Base-by-base conservation (phyloP, 345 rosid species). In the Salix udensis region DNA sequence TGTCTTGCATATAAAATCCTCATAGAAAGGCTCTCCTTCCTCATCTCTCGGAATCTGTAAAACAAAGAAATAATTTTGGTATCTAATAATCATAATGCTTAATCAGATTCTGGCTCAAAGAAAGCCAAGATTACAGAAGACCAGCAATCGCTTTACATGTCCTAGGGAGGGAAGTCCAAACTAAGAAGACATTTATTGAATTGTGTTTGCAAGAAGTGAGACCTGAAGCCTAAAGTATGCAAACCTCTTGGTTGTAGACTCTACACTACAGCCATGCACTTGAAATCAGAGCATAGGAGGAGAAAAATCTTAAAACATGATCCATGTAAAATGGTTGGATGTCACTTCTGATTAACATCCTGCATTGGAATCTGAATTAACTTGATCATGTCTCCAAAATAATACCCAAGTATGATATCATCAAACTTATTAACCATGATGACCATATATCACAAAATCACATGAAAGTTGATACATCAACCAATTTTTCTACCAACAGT, bases 21-120 rank as follows among this genome's bases (percentile, higher is more conserved):
- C 98, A 69, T 92, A 96, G 21, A 88, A 71, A 37, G 95, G 97
- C 68, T 90, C 97, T 64, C 97, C 98, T 79, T 96, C 98, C 70
- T 89, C 95, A 67, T 92, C 97, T 78, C 86, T 88, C 31, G 95
- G 97, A 78, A 94, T 92, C 98, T 96, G 78, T 74, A 14, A 69
- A 21, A 34, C 67, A 68, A 34, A 28, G 28, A 55, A 19, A 18
- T 34, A 4, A 5, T 42, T 31, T 30, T 4, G 34, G 31, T 24
- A 61, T 15, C 40, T 72, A 28, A 62, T 3, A 4, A 28, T 62
- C 69, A 44, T 42, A 26, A 30, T 26, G 19, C 19, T 44, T 7
- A 21, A 64, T 30, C 50, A 26, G 19, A 26, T 5, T n/a, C 7
- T 10, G 36, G 52, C 14, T 6, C 5, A 34, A 48, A 48, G 26